Conservation (phyloP, 805 yeast species). For the Pichia membranifaciens region DNA sequence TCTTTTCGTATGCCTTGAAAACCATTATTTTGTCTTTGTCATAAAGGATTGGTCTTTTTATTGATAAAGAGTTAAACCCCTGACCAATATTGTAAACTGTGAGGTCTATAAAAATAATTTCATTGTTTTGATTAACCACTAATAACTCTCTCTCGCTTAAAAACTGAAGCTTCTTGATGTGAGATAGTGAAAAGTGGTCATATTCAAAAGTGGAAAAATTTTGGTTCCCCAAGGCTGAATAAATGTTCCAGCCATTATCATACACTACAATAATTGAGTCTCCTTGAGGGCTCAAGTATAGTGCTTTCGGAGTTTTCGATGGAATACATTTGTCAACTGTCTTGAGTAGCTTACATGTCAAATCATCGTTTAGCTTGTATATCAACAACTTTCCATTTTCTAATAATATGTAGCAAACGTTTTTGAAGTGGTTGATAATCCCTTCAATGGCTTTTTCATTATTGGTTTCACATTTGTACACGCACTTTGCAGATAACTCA, state of each 20-base stretch:
- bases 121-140: constrained; percentile 23
- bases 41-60: constrained; percentile 37
- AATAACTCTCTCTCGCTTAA: constrained; percentile 31
- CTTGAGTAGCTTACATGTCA: constrained; percentile 26
- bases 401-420: constrained; percentile 36
- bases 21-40: constrained; percentile 36
- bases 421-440: constrained; percentile 37
- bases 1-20: constrained; percentile 43
- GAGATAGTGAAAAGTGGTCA: constrained; percentile 23
- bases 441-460: constrained; percentile 20
- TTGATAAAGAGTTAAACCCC: constrained; percentile 20
- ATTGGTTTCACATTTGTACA: constrained; percentile 16
- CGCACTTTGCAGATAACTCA: constrained; percentile 21
- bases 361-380: constrained; percentile 33
- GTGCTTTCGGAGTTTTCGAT: constrained; percentile 27
- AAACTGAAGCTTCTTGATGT: constrained; percentile 17
- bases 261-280: constrained; percentile 24
- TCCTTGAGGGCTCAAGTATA: constrained; percentile 25
- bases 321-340: constrained; percentile 33
- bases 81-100: constrained; percentile 22
- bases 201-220: constrained; percentile 37
- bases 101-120: constrained; percentile 27
- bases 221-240: constrained; percentile 43
- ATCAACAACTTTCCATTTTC: constrained; percentile 32
- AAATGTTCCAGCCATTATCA: constrained; percentile 42